Conservation (phyloP, 306 rosid species). For the Arachis stenosperma region DNA sequence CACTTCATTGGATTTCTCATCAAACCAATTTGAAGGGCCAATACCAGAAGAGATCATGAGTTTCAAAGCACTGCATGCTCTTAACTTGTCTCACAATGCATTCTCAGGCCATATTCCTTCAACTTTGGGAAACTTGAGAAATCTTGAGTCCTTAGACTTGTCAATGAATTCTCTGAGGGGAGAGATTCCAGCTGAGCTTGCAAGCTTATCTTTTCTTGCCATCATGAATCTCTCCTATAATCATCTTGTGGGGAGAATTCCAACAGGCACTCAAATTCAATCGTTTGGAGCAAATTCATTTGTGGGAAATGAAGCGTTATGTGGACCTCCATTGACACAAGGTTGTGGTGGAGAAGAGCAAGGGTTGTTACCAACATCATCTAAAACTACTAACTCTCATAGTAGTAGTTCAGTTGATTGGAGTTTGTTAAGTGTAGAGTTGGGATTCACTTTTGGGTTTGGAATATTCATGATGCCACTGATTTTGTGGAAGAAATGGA, state of each 20-base stretch:
- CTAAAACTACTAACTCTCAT: background rate
- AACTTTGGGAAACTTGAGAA: too few relatives aligned
- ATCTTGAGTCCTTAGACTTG: too few relatives aligned
- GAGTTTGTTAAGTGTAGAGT: constrained; percentile 33
- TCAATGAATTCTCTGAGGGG: too few relatives aligned
- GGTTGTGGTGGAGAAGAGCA: background rate
- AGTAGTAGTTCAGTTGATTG: background rate
- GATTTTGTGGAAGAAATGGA: constrained; percentile 34
- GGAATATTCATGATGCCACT: constrained; percentile 33
- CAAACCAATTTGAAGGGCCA: constrained; percentile 32
- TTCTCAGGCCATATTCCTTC: too few relatives aligned
- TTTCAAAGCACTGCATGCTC: constrained; percentile 19
- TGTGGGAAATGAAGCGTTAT: constrained; percentile 39
- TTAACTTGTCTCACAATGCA: constrained; percentile 19
- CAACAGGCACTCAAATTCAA: constrained; percentile 41
- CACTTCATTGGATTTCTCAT: constrained; percentile 43
- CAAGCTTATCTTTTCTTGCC: too few relatives aligned
- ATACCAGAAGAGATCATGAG: constrained; percentile 39
- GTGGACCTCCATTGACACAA: constrained; percentile 35
- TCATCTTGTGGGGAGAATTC: constrained; percentile 45
- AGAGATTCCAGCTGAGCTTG: too few relatives aligned
- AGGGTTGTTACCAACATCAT: background rate
- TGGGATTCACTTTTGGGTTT: constrained; percentile 46
- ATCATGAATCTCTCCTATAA: constrained; percentile 18
- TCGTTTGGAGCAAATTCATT: constrained; percentile 43